Base-by-base conservation (phyloP, 139 green algal genomes). In the Zygnema circumcarinatum region DNA sequence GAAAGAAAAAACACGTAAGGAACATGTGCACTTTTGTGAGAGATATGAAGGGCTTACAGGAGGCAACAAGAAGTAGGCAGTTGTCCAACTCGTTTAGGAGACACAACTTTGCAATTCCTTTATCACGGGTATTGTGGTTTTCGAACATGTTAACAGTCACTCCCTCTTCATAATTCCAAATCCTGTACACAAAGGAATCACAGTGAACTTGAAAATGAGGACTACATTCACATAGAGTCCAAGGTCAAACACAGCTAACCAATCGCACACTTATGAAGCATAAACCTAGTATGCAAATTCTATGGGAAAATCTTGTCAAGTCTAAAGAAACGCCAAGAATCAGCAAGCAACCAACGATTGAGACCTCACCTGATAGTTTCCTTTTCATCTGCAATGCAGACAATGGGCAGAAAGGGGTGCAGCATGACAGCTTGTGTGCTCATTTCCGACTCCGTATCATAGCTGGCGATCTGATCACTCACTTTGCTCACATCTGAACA, bases 111-210 rank as follows among this genome's bases (percentile, higher is more conserved):
- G 35, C 40, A 1, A 88, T 52, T 20, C 81, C 81, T 20, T 82
- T 41, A 2, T 79, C 81, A 22, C n/a, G 31, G 2, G 35, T 38
- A 22, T 42, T 83, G 35, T 88, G 72, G 32, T 84, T 88, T 25
- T 88, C 72, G 29, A 88, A 84, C 20, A 21, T 73, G 41, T 84
- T 88, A 33, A 88, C n/a, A 0, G 83, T 88, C 39, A 74, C 2
- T 7, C 83, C 83, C 38, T 88, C 83, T 56, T 88, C 83, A 38
- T 88, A 88, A 62, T 88, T 88, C 83, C 83, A 88, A 52, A 88
- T 88, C 74, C 83, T 84, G 72, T 3, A 41, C 1, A 1, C 35
- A 33, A 35, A 81, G 74, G 74, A 16, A 81, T 38, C n/a, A n/a
- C n/a, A n/a, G n/a, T 25, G 68, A 56, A 36, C 0, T 29, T 35